phyloP scores from a whole-genome alignment of 1,284 basidiomycete genomes.

The Malassezia nana region DNA sequence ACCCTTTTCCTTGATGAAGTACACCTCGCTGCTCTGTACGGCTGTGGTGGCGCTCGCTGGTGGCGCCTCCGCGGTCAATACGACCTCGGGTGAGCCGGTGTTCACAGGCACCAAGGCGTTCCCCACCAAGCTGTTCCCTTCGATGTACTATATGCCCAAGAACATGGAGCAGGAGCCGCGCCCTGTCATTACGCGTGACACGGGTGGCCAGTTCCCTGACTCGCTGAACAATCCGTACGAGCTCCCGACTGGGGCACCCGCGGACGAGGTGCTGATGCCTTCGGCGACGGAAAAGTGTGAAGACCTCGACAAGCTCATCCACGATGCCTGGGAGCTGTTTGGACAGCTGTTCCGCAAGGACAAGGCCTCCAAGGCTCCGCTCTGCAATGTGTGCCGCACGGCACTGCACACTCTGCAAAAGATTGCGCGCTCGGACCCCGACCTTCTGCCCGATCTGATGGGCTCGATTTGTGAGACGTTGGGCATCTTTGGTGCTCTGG shows the following conservation, averaged over 20 bases:
- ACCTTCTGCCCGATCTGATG: slow-evolving; percentile 57
- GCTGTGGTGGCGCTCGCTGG: not conserved
- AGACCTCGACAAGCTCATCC: slow-evolving; percentile 6
- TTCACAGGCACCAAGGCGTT: slow-evolving; percentile 43
- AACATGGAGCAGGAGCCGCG: slow-evolving; percentile 31
- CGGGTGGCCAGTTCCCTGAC: slow-evolving; percentile 46
- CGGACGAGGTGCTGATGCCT: slow-evolving; percentile 10
- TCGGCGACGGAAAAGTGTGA: slow-evolving; percentile 1
- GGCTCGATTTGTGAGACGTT: slow-evolving; percentile 60
- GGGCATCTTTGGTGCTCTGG: slow-evolving; percentile 11
- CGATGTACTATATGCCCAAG: slow-evolving; percentile 26
- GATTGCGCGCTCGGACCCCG: slow-evolving; percentile 59
- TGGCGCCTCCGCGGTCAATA: slow-evolving; percentile 12
- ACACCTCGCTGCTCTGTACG: not conserved
- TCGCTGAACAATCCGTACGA: slow-evolving; percentile 60
- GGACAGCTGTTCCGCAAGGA: slow-evolving; percentile 51
- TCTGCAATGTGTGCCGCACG: slow-evolving; percentile 59
- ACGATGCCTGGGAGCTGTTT: slow-evolving; percentile 32
- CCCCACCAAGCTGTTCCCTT: slow-evolving; percentile 39
- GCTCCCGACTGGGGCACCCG: slow-evolving; percentile 49
- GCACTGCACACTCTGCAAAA: slow-evolving; percentile 60
- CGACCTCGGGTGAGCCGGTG: slow-evolving; percentile 16
- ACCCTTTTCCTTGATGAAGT: not conserved
- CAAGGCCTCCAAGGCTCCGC: slow-evolving; percentile 46
- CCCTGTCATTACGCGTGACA: slow-evolving; percentile 29